Conservation (phyloP, 129 eudicot species). For the Erigeron canadensis region DNA sequence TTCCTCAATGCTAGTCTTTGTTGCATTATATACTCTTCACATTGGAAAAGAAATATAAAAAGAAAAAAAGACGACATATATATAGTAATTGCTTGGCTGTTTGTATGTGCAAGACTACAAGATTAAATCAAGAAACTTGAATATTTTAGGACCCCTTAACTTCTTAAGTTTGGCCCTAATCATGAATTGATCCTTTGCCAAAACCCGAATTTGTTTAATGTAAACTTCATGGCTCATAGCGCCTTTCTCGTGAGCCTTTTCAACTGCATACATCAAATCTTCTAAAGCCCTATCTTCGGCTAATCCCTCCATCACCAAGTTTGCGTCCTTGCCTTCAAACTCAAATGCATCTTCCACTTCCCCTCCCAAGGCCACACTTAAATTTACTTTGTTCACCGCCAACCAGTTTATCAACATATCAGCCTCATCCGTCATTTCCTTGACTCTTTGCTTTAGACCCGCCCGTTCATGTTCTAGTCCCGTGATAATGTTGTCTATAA, state of each 20-base stretch:
- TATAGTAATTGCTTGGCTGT: background rate
- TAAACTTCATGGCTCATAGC: slow-evolving; percentile 37
- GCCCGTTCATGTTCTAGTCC: slow-evolving; percentile 37
- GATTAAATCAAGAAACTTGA: slow-evolving; percentile 8
- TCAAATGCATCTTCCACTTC: slow-evolving; percentile 53
- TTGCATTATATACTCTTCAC: too few species aligned
- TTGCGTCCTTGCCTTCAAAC: slow-evolving; percentile 35
- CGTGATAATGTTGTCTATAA: slow-evolving; percentile 21
- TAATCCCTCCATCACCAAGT: slow-evolving; percentile 32
- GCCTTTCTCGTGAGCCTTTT: slow-evolving; percentile 44
- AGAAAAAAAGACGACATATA: too few species aligned
- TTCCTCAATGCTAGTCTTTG: too few species aligned
- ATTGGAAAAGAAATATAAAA: background rate
- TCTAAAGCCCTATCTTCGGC: slow-evolving; percentile 59
- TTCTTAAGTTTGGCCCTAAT: slow-evolving; percentile 39
- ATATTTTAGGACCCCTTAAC: slow-evolving; percentile 19
- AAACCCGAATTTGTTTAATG: slow-evolving; percentile 55
- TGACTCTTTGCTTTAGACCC: slow-evolving; percentile 35
- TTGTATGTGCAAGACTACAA: slow-evolving; percentile 1
- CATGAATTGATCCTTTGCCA: slow-evolving; percentile 65
- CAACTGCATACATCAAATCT: slow-evolving; percentile 56
- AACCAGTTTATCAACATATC: slow-evolving; percentile 61
- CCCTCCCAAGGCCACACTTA: slow-evolving; percentile 19
- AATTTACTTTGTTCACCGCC: slow-evolving; percentile 22
- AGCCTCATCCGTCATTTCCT: slow-evolving; percentile 31